Percentiles rank a stretch among this genome's conserved stretches.
phyloP scores from a whole-genome alignment of 2,329 filamentous ascomycete species.

The Coniochaeta sp. region DNA sequence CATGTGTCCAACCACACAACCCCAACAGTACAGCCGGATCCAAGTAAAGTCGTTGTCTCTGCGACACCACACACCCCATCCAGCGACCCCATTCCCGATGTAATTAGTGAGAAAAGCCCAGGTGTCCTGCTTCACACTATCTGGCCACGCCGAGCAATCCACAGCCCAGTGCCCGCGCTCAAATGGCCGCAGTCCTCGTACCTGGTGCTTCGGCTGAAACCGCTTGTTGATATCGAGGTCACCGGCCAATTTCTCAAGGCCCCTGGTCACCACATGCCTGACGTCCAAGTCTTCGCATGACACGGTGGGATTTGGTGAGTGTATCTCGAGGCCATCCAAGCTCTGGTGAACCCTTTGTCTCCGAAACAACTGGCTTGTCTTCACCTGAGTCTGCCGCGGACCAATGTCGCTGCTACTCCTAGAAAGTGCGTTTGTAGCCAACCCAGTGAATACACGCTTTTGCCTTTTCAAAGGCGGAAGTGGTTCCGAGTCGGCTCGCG shows the following conservation, averaged over 20 bases:
- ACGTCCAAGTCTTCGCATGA: constrained; percentile 34
- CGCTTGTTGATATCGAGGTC: constrained; percentile 43
- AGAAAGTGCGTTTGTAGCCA: constrained; percentile 15
- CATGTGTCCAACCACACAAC: constrained; percentile 61
- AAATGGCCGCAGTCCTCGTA: constrained; percentile 42
- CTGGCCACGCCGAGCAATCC: constrained; percentile 46
- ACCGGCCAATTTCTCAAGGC: constrained; percentile 42
- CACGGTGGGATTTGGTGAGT: constrained; percentile 44
- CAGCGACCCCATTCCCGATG: constrained; percentile 49
- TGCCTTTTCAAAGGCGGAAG: constrained; percentile 20
- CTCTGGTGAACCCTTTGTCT: constrained; percentile 6
- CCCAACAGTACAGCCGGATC: constrained; percentile 72
- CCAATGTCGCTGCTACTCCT: constrained; percentile 27
- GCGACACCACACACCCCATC: constrained; percentile 60
- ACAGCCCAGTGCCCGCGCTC: constrained; percentile 78
- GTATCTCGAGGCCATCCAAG: constrained; percentile 37
- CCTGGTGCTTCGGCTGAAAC: constrained; percentile 43
- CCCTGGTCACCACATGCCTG: constrained; percentile 46
- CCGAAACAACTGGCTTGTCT: not conserved
- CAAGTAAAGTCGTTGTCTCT: constrained; percentile 34
- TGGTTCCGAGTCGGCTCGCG: constrained; percentile 24
- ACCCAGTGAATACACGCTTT: constrained; percentile 7
- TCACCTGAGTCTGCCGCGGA: constrained; percentile 6
- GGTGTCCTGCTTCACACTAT: constrained; percentile 37
- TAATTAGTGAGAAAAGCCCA: constrained; percentile 58